A percentile compares a stretch with the other conserved stretches of the same genome.
These are phyloP conservation scores for Colletotrichum zoysiae DNA, from an alignment of 2,329 filamentous ascomycete genomes.

Conservation along the genomic window DNA sequence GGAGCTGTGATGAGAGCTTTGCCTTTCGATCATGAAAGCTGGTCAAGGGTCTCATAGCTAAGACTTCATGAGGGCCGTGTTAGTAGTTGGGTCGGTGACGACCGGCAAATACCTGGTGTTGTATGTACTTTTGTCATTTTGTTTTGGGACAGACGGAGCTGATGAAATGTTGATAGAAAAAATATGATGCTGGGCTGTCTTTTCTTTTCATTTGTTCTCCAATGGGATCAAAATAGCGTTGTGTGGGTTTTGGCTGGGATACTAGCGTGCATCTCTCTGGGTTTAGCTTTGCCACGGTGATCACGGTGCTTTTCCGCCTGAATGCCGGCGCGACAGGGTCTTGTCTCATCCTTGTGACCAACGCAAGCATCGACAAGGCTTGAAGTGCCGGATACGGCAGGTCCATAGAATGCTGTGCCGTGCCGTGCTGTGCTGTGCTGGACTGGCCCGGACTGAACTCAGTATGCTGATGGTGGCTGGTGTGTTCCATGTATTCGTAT, in stretches of 20 bases:
- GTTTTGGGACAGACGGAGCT: too few species aligned
- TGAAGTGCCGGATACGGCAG: background rate
- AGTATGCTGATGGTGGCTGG: conserved; percentile 3
- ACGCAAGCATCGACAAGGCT: background rate
- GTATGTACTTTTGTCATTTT: too few species aligned
- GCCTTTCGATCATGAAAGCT: too few species aligned
- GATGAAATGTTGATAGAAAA: too few species aligned
- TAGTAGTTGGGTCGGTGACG: too few species aligned
- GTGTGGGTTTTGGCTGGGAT: background rate
- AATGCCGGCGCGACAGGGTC: conserved; percentile 9
- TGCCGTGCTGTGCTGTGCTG: background rate
- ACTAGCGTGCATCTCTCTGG: background rate
- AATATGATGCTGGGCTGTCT: too few species aligned
- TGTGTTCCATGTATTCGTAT: background rate
- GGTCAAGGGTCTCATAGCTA: too few species aligned
- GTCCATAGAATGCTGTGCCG: background rate
- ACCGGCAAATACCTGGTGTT: too few species aligned
- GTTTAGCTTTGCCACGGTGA: background rate
- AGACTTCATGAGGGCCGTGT: too few species aligned
- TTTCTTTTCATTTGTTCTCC: background rate
- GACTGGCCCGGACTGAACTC: background rate
- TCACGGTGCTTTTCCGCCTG: background rate
- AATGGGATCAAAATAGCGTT: too few species aligned
- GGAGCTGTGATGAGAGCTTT: too few species aligned
- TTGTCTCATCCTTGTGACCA: background rate